Percentiles rank a stretch among this genome's conserved stretches.
These are phyloP conservation scores for Perkinsela sp. DNA, from an alignment of 208 protist species.

Conservation along the genomic window DNA sequence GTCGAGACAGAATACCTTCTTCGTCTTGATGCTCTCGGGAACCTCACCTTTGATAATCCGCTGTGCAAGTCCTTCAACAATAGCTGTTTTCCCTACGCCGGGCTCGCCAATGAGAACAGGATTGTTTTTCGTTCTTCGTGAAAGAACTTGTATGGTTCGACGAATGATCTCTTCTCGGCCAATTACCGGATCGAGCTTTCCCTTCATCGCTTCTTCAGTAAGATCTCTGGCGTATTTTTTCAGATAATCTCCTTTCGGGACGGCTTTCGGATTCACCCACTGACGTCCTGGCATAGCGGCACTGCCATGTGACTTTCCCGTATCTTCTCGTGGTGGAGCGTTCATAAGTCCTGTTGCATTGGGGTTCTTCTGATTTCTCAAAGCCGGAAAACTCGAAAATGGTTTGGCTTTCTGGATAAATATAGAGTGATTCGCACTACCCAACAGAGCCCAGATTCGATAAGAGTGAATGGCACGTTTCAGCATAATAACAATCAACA, in stretches of 20 bases:
- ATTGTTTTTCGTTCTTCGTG: slow-evolving; percentile 97
- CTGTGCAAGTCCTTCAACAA: slow-evolving; percentile 68
- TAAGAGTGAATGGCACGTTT: too few relatives aligned
- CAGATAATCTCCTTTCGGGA: slow-evolving; percentile 55
- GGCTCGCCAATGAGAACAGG: slow-evolving; percentile 91
- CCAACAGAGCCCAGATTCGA: too few relatives aligned
- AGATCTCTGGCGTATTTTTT: slow-evolving; percentile 87
- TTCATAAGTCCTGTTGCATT: too few relatives aligned
- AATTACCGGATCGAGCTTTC: slow-evolving; percentile 89
- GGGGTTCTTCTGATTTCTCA: too few relatives aligned
- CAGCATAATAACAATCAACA: too few relatives aligned
- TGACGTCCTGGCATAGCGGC: too few relatives aligned
- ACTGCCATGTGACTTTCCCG: too few relatives aligned
- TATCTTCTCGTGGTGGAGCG: too few relatives aligned
- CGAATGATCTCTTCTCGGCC: slow-evolving; percentile 95
- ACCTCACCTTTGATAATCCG: slow-evolving; percentile 70
- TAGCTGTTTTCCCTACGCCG: slow-evolving; percentile 70
- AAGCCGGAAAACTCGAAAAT: too few relatives aligned
- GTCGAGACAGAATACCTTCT: slow-evolving; percentile 74
- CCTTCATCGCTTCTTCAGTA: slow-evolving; percentile 57
- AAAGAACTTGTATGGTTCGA: slow-evolving; percentile 78
- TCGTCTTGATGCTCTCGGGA: slow-evolving; percentile 49
- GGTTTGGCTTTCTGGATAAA: too few relatives aligned
- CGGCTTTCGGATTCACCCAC: slow-evolving; percentile 55
- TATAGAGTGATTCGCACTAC: too few relatives aligned